A percentile compares a stretch with the other conserved stretches of the same genome.
These are phyloP conservation scores for Nakazawaea siamensis DNA, from an alignment of 805 yeast genomes.

Conservation along the genomic window DNA sequence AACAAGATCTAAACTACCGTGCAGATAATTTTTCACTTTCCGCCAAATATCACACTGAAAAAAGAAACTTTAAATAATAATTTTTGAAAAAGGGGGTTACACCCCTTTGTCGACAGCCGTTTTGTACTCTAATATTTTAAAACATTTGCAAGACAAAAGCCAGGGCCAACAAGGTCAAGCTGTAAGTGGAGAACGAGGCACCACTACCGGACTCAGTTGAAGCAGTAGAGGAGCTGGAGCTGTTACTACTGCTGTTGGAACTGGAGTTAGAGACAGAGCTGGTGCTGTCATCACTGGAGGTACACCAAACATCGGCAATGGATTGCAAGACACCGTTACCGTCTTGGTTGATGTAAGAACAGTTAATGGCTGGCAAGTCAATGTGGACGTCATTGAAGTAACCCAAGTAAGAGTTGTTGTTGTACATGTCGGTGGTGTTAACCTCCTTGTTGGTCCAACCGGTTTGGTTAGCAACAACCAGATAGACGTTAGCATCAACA, in stretches of 20 bases:
- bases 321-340: slow-evolving; percentile 25
- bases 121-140: too few relatives aligned
- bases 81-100: too few relatives aligned
- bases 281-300: slow-evolving; percentile 7
- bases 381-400: slow-evolving; percentile 20
- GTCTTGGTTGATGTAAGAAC: slow-evolving; percentile 23
- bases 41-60: too few relatives aligned
- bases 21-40: too few relatives aligned
- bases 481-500: slow-evolving; percentile 40
- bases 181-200: too few relatives aligned
- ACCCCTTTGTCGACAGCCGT: too few relatives aligned
- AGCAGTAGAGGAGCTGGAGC: not conserved
- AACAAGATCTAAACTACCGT: too few relatives aligned
- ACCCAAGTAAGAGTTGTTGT: slow-evolving; percentile 25
- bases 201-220: too few relatives aligned
- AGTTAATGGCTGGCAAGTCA: slow-evolving; percentile 28
- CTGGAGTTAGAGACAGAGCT: not conserved
- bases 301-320: slow-evolving; percentile 26
- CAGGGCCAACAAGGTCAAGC: too few relatives aligned
- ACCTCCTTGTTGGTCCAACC: slow-evolving; percentile 22
- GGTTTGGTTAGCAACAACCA: slow-evolving; percentile 28
- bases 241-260: too few relatives aligned
- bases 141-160: too few relatives aligned
- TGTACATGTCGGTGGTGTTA: slow-evolving; percentile 24
- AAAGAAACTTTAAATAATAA: too few relatives aligned